phyloP scores from a whole-genome alignment of 2,329 filamentous ascomycete genomes.

The Chrysosporium queenslandicum region DNA sequence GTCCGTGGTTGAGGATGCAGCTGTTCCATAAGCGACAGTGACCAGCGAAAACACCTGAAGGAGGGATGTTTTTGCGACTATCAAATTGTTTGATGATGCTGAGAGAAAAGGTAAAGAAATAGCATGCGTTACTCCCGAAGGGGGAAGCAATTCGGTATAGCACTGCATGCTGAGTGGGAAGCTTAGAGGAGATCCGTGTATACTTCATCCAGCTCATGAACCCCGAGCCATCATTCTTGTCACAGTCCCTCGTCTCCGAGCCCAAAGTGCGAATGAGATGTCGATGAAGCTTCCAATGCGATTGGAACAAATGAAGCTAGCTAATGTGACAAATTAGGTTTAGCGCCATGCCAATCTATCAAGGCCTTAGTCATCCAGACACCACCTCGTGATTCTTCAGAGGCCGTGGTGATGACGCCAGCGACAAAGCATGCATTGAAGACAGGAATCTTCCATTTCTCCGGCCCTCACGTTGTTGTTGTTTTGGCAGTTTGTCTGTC shows the following conservation, averaged over 20 bases:
- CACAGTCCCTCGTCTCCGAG: neutral
- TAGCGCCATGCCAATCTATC: neutral
- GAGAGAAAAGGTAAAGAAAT: slow-evolving; percentile 68
- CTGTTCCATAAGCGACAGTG: slow-evolving; percentile 43
- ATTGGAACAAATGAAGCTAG: neutral
- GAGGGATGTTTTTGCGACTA: slow-evolving; percentile 84
- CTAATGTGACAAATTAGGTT: neutral
- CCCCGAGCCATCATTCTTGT: neutral
- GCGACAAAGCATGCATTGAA: neutral
- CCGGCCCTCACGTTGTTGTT: neutral
- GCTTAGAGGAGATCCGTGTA: neutral
- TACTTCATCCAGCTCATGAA: neutral
- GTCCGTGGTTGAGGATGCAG: slow-evolving; percentile 26
- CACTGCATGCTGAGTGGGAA: slow-evolving; percentile 62
- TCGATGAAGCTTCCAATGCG: neutral
- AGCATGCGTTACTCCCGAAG: slow-evolving; percentile 86
- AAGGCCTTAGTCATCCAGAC: neutral
- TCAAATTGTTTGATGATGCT: slow-evolving; percentile 66
- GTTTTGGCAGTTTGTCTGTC: neutral
- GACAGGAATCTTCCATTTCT: neutral
- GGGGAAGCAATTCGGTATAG: slow-evolving; percentile 90
- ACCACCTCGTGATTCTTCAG: neutral
- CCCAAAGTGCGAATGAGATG: neutral
- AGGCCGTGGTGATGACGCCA: neutral
- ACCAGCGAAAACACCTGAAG: slow-evolving; percentile 81